Evolutionary conservation across 2,329 filamentous ascomycete species (phyloP).

Genomic region (Emericellopsis atlantica): DNA sequence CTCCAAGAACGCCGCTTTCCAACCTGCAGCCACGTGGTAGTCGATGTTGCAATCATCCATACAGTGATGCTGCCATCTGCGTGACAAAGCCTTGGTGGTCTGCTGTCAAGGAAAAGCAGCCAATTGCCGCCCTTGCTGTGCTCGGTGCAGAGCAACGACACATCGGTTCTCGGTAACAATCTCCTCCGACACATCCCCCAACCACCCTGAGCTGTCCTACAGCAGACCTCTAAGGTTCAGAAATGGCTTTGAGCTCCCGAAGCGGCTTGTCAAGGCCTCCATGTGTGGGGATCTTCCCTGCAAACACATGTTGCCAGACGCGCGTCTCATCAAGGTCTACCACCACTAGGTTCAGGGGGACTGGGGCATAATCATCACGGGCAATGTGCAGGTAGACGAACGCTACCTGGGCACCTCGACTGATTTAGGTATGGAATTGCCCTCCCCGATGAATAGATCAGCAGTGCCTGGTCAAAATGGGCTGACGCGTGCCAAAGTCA

Average conservation of each 20-base stretch:
- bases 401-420: slow-evolving; percentile 18
- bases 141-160: too few relatives aligned
- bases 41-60: too few relatives aligned
- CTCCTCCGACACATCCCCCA: too few relatives aligned
- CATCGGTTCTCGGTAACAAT: too few relatives aligned
- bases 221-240: slow-evolving; percentile 30
- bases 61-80: too few relatives aligned
- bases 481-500: slow-evolving; percentile 16
- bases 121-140: too few relatives aligned
- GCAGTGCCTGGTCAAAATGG: slow-evolving; percentile 24
- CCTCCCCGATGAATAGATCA: slow-evolving; percentile 13
- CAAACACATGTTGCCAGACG: slow-evolving; percentile 25
- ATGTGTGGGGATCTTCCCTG: slow-evolving; percentile 32
- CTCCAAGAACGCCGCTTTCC: too few relatives aligned
- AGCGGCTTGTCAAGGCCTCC: slow-evolving; percentile 38
- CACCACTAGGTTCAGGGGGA: slow-evolving; percentile 36
- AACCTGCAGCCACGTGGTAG: too few relatives aligned
- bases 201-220: too few relatives aligned
- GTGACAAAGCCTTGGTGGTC: too few relatives aligned
- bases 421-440: slow-evolving; percentile 13
- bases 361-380: slow-evolving; percentile 38
- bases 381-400: slow-evolving; percentile 24
- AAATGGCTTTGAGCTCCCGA: slow-evolving; percentile 41
- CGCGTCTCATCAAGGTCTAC: slow-evolving; percentile 31
- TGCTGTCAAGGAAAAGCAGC: too few relatives aligned